Percentiles rank a stretch among this genome's conserved stretches.
These are phyloP conservation scores for Globisporangium canariense DNA, from an alignment of 352 stramenopile genomes.

Conservation along the genomic window DNA sequence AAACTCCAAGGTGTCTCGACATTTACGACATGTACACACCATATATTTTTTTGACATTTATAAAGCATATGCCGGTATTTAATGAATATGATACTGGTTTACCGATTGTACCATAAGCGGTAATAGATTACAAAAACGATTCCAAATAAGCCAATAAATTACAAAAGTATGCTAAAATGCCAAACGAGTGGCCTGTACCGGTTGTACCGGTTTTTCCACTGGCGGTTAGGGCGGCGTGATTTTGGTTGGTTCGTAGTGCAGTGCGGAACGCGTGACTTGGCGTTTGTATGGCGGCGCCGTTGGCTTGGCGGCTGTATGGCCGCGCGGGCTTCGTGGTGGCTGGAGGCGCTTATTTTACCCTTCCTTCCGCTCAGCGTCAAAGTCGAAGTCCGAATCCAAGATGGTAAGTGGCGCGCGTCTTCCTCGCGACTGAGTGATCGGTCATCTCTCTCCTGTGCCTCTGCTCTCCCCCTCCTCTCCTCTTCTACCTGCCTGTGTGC, in stretches of 20 bases:
- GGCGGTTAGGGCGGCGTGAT: conserved; percentile 6
- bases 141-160: no score
- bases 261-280: conserved; percentile 37
- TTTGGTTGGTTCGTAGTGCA: conserved; percentile 49
- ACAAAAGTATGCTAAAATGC: no score
- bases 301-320: conserved; percentile 65
- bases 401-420: conserved; percentile 50
- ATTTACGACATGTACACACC: no score
- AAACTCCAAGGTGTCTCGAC: neutral
- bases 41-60: no score
- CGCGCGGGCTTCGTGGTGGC: conserved; percentile 26
- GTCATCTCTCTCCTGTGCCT: neutral
- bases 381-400: conserved; percentile 83
- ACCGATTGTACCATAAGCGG: no score
- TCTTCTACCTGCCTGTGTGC: neutral
- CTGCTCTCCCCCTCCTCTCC: neutral
- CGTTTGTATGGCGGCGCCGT: conserved; percentile 47
- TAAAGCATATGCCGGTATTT: no score
- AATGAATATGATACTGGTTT: no score
- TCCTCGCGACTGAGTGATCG: neutral
- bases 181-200: neutral
- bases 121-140: no score
- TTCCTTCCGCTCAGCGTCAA: conserved; percentile 86
- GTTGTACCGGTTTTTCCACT: neutral
- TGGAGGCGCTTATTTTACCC: conserved; percentile 69